Base-by-base conservation (phyloP, 805 yeast genomes). In the Kuraishia hungarica region DNA sequence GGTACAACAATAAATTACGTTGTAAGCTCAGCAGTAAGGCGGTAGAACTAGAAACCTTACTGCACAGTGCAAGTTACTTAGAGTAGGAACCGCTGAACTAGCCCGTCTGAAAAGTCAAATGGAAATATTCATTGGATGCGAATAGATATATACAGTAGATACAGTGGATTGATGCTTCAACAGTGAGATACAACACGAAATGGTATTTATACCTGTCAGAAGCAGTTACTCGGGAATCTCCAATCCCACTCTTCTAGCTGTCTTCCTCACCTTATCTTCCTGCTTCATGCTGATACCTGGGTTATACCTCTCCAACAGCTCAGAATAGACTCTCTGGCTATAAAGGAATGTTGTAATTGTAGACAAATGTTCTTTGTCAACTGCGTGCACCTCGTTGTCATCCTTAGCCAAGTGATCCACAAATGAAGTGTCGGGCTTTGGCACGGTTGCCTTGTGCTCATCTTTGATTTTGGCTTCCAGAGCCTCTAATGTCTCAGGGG, bases 221-320 rank as follows among this genome's bases (percentile, higher is more conserved):
- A 20, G 4, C 22, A 49, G 60, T 58, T 66, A 58, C n/a, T 76
- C 74, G 7, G 90, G 91, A 15, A 86, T 72, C 54, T 82, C 82
- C 54, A 93, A 77, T 0, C 99, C 99, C n/a, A 93, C 99, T 59
- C 84, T 79, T 55, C 84, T 78, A 6, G 98, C 99, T 1, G 96
- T 87, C 65, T 79, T 81, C 62, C 83, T 76, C 26, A 93, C 84
- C 55, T 86, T 83, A 58, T 93, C 97, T 53, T 79, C 80, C 64
- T 88, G 96, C 24, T 83, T 79, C 82, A 87, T 81, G 24, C 81
- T 81, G 58, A 86, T 74, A 2, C 96, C 94, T 2, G 96, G 93
- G 63, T 92, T 89, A 69, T 93, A 94, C 61, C 96, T 78, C 61
- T 87, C 94, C 50, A 92, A 74, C 51, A 93, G 75, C 60, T 85